phyloP scores from a whole-genome alignment of 2,329 filamentous ascomycete genomes.

The Sporothrix dimorphospora region DNA sequence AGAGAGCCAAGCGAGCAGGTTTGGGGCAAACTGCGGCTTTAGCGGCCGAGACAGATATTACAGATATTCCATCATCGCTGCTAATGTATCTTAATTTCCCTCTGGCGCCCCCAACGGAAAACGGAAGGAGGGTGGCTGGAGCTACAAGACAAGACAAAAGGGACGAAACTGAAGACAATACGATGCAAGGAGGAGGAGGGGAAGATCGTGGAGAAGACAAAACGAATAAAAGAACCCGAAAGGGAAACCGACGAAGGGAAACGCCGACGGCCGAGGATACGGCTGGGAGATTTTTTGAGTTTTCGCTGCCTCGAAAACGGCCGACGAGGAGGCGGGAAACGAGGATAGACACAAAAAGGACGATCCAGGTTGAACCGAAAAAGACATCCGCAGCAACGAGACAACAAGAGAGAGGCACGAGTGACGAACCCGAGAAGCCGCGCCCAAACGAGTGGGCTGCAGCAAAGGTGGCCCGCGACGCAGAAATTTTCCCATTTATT shows the following conservation, averaged over 20 bases:
- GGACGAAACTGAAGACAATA: neutral
- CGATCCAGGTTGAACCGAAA: neutral
- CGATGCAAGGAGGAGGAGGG: neutral
- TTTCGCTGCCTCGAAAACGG: neutral
- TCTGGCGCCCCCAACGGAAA: conserved; percentile 12
- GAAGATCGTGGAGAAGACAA: neutral
- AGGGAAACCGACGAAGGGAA: neutral
- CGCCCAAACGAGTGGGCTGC: conserved; percentile 6
- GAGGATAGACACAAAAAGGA: neutral
- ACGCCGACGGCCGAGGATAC: conserved; percentile 20
- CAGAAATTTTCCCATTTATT: neutral
- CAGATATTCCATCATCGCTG: conserved; percentile 14
- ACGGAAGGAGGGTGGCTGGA: neutral
- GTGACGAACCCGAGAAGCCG: neutral
- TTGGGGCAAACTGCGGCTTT: conserved; percentile 22
- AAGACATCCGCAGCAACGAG: neutral
- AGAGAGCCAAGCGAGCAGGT: neutral
- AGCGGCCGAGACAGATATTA: conserved; percentile 23
- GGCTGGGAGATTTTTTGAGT: neutral
- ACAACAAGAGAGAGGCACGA: neutral
- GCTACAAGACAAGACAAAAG: neutral
- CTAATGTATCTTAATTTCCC: conserved; percentile 18
- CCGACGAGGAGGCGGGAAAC: neutral
- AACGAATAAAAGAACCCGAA: neutral
- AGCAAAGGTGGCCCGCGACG: conserved; percentile 7